phyloP scores from a whole-genome alignment of 108 stramenopile species.

The Skeletonema menzelii region DNA sequence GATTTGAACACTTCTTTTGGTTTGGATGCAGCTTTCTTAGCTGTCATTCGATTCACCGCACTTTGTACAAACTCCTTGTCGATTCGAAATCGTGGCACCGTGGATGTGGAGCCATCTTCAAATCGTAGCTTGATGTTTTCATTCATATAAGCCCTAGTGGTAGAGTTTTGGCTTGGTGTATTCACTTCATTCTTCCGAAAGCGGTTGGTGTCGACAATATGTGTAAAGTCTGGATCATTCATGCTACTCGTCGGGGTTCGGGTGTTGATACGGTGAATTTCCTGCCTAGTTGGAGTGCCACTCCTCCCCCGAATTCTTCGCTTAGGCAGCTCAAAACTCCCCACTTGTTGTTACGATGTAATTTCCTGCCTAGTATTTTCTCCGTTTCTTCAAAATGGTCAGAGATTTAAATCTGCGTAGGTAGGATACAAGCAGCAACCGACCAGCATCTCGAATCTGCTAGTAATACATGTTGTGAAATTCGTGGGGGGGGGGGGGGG shows the following conservation, averaged over 20 bases:
- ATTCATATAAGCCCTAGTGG: neutral
- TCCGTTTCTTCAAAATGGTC: no score
- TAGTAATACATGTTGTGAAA: no score
- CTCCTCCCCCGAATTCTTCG: no score
- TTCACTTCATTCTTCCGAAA: neutral
- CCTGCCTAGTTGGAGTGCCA: no score
- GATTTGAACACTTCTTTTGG: neutral
- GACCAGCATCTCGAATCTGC: no score
- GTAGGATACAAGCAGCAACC: no score
- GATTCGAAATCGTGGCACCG: neutral
- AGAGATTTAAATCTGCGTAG: no score
- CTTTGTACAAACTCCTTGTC: neutral
- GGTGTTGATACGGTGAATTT: no score
- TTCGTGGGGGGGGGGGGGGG: no score
- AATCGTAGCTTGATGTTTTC: neutral
- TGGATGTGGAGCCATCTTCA: neutral
- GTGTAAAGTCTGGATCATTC: neutral
- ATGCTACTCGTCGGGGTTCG: neutral
- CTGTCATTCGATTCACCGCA: neutral
- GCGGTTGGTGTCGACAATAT: neutral
- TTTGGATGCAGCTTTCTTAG: neutral
- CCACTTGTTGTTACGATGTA: no score
- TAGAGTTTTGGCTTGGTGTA: neutral
- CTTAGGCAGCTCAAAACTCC: no score
- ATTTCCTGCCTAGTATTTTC: no score